Evolutionary conservation across 1,139 yeast genomes (phyloP).

Genomic region (Ogataea hybrid): DNA sequence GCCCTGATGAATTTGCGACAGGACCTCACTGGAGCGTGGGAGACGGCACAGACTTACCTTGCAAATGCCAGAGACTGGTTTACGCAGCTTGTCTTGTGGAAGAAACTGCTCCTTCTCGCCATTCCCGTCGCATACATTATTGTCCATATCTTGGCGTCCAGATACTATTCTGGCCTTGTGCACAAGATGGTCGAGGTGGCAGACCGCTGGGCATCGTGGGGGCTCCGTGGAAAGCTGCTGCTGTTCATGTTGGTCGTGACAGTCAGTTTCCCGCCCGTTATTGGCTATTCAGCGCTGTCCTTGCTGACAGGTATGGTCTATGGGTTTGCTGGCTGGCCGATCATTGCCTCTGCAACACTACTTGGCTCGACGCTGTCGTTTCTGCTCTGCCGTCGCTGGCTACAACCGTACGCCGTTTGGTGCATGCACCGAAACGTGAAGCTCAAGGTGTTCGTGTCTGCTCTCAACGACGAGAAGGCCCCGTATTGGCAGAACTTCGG

Average conservation of each 20-base stretch:
- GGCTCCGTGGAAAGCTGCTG: conserved; percentile 49
- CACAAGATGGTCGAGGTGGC: conserved; percentile 16
- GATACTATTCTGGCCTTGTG: conserved; percentile 14
- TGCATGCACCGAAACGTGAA: conserved; percentile 54
- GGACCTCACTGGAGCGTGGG: background rate
- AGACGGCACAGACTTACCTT: background rate
- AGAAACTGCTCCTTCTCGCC: conserved; percentile 4
- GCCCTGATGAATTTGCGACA: background rate
- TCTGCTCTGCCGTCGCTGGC: conserved; percentile 57
- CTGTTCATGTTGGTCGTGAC: conserved; percentile 47
- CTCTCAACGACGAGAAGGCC: conserved; percentile 62
- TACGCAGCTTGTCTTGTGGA: conserved; percentile 4
- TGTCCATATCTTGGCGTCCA: conserved; percentile 2
- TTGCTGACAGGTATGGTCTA: conserved; percentile 78
- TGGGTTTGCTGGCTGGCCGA: conserved; percentile 80
- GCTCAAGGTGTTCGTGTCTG: conserved; percentile 73
- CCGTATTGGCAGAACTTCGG: conserved; percentile 46
- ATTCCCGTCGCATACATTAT: background rate
- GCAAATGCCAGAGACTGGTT: background rate
- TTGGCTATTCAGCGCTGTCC: conserved; percentile 75
- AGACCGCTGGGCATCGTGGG: conserved; percentile 21
- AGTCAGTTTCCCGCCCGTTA: conserved; percentile 80
- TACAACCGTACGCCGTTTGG: conserved; percentile 53
- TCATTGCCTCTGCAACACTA: conserved; percentile 67
- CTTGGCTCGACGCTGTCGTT: conserved; percentile 76